Evolutionary conservation across 202 grass and related monocot species (phyloP).

Genomic region (Bolboschoenoplectus hybrid): DNA sequence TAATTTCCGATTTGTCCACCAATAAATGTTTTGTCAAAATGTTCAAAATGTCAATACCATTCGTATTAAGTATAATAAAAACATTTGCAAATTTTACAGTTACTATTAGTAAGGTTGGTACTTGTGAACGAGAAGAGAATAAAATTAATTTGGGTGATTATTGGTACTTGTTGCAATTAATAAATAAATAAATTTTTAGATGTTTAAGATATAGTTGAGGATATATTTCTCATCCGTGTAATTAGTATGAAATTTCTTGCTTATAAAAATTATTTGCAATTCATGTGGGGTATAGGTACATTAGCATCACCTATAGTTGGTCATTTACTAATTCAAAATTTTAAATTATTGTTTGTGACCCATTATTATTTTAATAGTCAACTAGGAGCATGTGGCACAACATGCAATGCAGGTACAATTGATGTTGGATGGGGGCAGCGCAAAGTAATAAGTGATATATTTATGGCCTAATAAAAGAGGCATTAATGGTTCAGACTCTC

Average conservation of each 20-base stretch:
- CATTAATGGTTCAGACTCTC: slow-evolving; percentile 3
- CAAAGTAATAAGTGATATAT: slow-evolving; percentile 22
- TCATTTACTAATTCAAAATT: slow-evolving; percentile 10
- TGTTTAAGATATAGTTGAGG: not conserved
- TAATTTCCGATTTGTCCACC: not conserved
- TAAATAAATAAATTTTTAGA: not conserved
- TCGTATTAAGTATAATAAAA: not conserved
- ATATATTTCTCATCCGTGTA: not conserved
- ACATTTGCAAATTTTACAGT: not conserved
- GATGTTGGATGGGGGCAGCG: not conserved
- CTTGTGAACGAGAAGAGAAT: too few relatives aligned
- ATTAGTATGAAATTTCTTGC: not conserved
- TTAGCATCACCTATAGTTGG: not conserved
- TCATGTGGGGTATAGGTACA: not conserved
- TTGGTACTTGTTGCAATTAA: not conserved
- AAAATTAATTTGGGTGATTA: not conserved
- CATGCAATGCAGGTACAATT: slow-evolving; percentile 29
- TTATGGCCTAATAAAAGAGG: slow-evolving; percentile 28
- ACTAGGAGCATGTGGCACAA: slow-evolving; percentile 18
- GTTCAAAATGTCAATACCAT: not conserved
- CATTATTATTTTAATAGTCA: slow-evolving; percentile 8
- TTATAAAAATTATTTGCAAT: not conserved
- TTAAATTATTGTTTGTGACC: slow-evolving; percentile 14
- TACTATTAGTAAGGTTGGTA: not conserved
- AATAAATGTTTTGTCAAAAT: not conserved